A percentile compares a stretch with the other conserved stretches of the same genome.
Evolutionary conservation across 805 yeast genomes (phyloP).

Genomic region (Yarrowia phangngaensis): DNA sequence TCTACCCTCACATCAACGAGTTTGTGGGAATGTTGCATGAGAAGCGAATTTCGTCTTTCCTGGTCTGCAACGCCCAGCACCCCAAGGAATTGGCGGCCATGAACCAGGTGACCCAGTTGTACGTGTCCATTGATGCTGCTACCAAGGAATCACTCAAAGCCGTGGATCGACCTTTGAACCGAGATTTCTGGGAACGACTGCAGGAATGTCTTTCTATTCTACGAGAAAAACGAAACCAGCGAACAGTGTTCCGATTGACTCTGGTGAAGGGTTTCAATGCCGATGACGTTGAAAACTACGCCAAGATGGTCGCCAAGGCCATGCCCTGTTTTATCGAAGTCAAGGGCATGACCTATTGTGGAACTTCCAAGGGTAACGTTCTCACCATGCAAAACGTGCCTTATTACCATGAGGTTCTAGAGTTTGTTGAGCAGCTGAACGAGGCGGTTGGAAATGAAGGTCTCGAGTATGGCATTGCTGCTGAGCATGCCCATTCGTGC

Average conservation of each 20-base stretch:
- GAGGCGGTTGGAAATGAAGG: conserved; percentile 63
- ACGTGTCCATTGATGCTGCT: conserved; percentile 93
- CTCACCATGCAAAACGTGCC: conserved; percentile 95
- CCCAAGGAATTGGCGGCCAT: conserved; percentile 73
- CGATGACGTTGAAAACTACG: conserved; percentile 74
- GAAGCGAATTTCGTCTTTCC: conserved; percentile 73
- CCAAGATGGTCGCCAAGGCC: conserved; percentile 78
- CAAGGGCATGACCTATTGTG: conserved; percentile 94
- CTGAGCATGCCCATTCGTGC: conserved; percentile 94
- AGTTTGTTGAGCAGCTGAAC: conserved; percentile 62
- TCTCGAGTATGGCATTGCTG: conserved; percentile 74
- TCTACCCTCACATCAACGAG: conserved; percentile 85
- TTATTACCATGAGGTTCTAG: conserved; percentile 82
- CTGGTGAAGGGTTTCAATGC: conserved; percentile 90
- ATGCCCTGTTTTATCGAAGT: conserved; percentile 85
- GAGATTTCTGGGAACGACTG: conserved; percentile 91
- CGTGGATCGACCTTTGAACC: conserved; percentile 82
- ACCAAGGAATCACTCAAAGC: conserved; percentile 72
- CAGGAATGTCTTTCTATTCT: conserved; percentile 75
- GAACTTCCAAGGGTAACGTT: conserved; percentile 86
- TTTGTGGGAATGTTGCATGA: conserved; percentile 78
- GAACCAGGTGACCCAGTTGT: conserved; percentile 79
- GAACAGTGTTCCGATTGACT: conserved; percentile 88
- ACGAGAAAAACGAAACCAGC: conserved; percentile 70
- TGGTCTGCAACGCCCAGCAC: conserved; percentile 95